Base-by-base conservation (phyloP, 805 yeast species). In the Sugiyamaella qingdaonensis region DNA sequence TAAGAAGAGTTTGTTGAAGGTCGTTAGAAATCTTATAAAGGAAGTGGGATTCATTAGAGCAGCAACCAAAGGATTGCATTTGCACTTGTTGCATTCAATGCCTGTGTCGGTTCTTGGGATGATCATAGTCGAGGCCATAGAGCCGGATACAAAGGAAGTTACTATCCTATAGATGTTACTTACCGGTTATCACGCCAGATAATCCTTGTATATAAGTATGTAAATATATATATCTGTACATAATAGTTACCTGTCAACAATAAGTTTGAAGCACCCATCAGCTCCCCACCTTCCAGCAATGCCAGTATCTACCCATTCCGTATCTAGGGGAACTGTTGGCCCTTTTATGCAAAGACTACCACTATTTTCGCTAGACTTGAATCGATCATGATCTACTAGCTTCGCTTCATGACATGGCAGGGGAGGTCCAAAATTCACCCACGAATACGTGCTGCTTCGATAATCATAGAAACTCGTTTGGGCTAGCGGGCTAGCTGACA, bases 41-140 rank as follows among this genome's bases (percentile, higher is more conserved):
- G 76, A 72, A 48, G 61, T 60, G 16, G 76, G 76, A n/a, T 18
- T 69, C 14, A 24, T 58, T 13, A 41, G 71, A 2, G 71, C 73
- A 4, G 49, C 66, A 27, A 54, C 66, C 36, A 64, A 64, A 37
- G 76, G 76, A 2, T 61, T 72, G 49, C 68, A 64, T 36, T 59
- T 72, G 43, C 57, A 74, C 10, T 57, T 72, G 45, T 21, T 66
- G 44, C 68, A 71, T 56, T 61, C 73, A 0, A 64, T 69, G 31
- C 76, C 76, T 13, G 59, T 72, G 24, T 62, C 70, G 31, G 72
- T 71, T 13, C 61, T 72, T 21, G 60, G 69, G 14, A 70, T 72
- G 74, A 65, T 67, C 13, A 68, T 72, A 52, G 71, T 72, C 42
- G 76, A 72, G 58, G 58, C 63, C 13, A 56, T 72, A 13, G 68